Base-by-base conservation (phyloP, 768 basidiomycete genomes). In the Amyloporia xantha region DNA sequence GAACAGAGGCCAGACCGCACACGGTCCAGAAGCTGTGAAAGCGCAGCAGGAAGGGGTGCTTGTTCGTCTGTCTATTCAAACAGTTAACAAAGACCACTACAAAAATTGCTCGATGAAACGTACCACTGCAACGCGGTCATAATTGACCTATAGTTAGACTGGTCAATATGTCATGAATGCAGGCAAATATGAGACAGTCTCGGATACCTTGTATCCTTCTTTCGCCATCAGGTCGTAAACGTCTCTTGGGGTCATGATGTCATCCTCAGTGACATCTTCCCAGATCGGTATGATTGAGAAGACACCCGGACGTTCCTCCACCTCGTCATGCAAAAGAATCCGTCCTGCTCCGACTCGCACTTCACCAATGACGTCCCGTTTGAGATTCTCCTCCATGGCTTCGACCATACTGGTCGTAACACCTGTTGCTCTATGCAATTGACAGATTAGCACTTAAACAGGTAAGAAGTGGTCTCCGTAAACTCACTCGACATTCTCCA, bases 231-330 rank as follows among this genome's bases (percentile, higher is more conserved):
- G 68, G 47, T 84, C 68, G 59, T 89, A 90, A 1, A 87, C 86
- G 50, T 91, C 89, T 56, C 84, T 69, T 2, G 92, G 90, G 0
- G 92, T 95, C 75, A 93, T 78, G 53, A 94, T 89, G 39, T 94
- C 91, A 21, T 74, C 73, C 50, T 87, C 83, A 1, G 76, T 70
- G 2, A 95, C 84, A 2, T 79, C 82, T 67, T 97, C 94, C 95
- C 94, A 99, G 41, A 93, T 82, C 1, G 96, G 94, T 30, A 96
- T 84, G 54, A 99, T 88, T 9, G 84, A 77, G 66, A 92, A 98
- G 0, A 81, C 75, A 1, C 94, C 94, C 1, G 93, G 89, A 33
- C 86, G 77, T 47, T 95, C 93, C 64, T 96, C 94, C 5, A 96
- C 80, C 68, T 99, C 95, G 58, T 98, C 95, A 54, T 98, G 96